Base-by-base conservation (phyloP, 441 rosid species). In the Corymbia calophylla region DNA sequence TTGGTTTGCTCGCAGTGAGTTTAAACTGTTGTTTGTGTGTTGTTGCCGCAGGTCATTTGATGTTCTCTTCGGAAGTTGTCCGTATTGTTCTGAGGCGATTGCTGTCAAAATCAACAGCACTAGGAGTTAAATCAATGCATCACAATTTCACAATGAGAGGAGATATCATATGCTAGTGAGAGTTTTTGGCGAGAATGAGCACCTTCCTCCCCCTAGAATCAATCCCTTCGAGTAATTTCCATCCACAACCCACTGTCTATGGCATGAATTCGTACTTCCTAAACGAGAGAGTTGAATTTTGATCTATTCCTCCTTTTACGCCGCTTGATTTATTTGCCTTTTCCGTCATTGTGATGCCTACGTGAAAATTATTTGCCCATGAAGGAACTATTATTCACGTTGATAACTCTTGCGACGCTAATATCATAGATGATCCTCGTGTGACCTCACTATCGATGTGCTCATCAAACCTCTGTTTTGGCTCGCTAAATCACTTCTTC, bases 1-100 rank as follows among this genome's bases (percentile, higher is more conserved):
- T 6, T 51, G n/a, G 84, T 58, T 81, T 51, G 53, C 53, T 64
- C 47, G 53, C 68, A 55, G 87, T 86, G 88, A 89, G 51, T 82
- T 58, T 91, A 70, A 86, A 53, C 58, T 88, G 8, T 54, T 55
- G 32, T 54, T 53, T 2, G 31, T 88, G 88, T 49, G 87, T 51
- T 85, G 48, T 87, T 87, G 17, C 88, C 87, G 92, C 95, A 96
- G 97, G 94, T 96, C 98, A 88, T 96, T 92, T 89, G 93, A 96
- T 93, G 96, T 96, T 91, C 94, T 95, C 54, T 95, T 95, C 56
- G 96, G 98, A 47, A 94, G 95, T 81, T 96, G 98, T 88, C 97
- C 97, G 5, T 95, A 94, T 91, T 96, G 97, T 87, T 97, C 94
- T 53, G 97, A 95, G 88, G 94, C 96, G 19, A 92, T 95, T 8